Conservation (phyloP, 2,329 filamentous ascomycete species). For the Fusarium verticillioides region DNA sequence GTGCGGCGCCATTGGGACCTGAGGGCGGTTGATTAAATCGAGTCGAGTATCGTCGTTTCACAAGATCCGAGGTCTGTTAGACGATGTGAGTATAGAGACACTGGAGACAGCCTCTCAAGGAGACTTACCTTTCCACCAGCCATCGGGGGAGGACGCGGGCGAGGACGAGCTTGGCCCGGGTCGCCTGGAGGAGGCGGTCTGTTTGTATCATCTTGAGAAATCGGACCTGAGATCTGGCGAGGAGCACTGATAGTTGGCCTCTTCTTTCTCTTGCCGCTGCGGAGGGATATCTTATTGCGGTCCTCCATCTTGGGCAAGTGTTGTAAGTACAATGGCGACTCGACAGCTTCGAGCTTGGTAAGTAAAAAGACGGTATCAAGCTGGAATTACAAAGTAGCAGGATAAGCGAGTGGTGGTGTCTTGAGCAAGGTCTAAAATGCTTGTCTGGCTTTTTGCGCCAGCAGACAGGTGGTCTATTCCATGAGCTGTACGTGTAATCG, state of each 20-base stretch:
- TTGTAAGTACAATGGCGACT: slow-evolving; percentile 1
- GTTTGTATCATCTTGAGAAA: slow-evolving; percentile 61
- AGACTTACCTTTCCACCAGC: slow-evolving; percentile 65
- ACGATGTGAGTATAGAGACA: slow-evolving; percentile 31
- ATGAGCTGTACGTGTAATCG: slow-evolving; percentile 32
- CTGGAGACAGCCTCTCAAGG: slow-evolving; percentile 6
- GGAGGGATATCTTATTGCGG: slow-evolving; percentile 70
- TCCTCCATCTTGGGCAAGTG: slow-evolving; percentile 62
- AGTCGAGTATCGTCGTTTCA: slow-evolving; percentile 94
- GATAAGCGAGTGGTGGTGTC: slow-evolving; percentile 10
- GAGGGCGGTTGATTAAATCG: slow-evolving; percentile 83
- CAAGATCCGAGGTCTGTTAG: slow-evolving; percentile 77
- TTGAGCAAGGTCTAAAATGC: slow-evolving; percentile 7
- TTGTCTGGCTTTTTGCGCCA: slow-evolving; percentile 34
- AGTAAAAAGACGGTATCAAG: not conserved
- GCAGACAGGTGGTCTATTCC: slow-evolving; percentile 23
- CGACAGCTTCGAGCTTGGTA: not conserved
- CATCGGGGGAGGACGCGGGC: slow-evolving; percentile 60
- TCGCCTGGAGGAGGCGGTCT: slow-evolving; percentile 41
- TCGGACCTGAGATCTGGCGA: slow-evolving; percentile 70
- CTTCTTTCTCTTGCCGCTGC: slow-evolving; percentile 70
- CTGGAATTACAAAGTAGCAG: not conserved
- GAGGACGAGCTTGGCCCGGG: slow-evolving; percentile 51
- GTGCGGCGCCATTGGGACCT: slow-evolving; percentile 74
- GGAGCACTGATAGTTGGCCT: slow-evolving; percentile 72